Conservation (phyloP, 768 basidiomycete genomes). For the Phlegmacium glaucopus region DNA sequence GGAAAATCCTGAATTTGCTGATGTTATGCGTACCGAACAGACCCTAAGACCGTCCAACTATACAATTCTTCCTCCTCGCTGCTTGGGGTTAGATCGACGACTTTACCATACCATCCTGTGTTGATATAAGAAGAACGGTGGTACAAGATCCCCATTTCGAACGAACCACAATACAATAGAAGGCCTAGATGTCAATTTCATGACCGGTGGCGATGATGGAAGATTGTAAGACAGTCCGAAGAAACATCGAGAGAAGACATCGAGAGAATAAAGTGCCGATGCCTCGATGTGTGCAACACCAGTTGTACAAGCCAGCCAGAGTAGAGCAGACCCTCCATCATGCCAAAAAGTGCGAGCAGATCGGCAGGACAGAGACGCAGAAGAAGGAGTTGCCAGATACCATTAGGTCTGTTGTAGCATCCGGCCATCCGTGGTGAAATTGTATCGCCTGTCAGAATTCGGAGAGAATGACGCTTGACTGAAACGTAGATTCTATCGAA, state of each 20-base stretch:
- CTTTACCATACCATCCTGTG: conserved; percentile 34
- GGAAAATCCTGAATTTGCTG: too few relatives aligned
- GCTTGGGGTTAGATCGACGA: conserved; percentile 42
- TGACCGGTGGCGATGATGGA: conserved; percentile 30
- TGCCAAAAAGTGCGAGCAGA: conserved; percentile 49
- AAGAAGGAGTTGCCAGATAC: conserved; percentile 50
- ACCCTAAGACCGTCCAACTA: conserved; percentile 57
- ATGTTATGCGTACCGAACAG: too few relatives aligned
- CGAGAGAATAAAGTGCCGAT: conserved; percentile 42
- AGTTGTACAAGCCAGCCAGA: conserved; percentile 52
- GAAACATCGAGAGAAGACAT: too few relatives aligned
- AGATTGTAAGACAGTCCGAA: conserved; percentile 36
- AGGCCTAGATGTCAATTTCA: conserved; percentile 11
- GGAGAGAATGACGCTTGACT: conserved; percentile 56
- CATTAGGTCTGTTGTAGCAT: conserved; percentile 52
- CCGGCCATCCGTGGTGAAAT: conserved; percentile 52
- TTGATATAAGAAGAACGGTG: conserved; percentile 46
- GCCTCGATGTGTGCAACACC: conserved; percentile 63
- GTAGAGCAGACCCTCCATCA: conserved; percentile 24
- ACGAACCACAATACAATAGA: conserved; percentile 40
- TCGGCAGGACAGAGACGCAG: conserved; percentile 45
- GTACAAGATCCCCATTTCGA: conserved; percentile 54
- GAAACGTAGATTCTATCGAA: conserved; percentile 48
- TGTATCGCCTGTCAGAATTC: conserved; percentile 42
- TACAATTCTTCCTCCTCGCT: conserved; percentile 26